Evolutionary conservation across 371 early-diverging fungal species (phyloP).

Genomic region (Mortierella sp.): DNA sequence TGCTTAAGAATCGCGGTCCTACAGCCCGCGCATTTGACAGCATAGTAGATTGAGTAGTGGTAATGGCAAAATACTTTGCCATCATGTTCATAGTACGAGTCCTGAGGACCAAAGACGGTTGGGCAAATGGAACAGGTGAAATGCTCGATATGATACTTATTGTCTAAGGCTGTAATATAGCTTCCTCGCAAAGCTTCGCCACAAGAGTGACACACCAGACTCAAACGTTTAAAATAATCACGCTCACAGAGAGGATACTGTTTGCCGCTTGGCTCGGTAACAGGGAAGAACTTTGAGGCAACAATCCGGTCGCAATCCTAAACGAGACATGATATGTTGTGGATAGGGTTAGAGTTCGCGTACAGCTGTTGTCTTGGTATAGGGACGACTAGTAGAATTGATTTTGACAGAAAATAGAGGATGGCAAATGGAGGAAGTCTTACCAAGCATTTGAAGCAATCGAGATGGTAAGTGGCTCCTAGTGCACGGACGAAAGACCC

Average conservation of each 20-base stretch:
- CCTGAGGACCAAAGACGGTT: conserved; percentile 93
- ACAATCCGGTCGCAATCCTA: conserved; percentile 90
- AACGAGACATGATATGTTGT: neutral
- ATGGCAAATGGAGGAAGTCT: conserved; percentile 25
- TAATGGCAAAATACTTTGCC: conserved; percentile 89
- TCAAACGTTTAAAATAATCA: conserved; percentile 89
- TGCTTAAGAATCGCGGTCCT: conserved; percentile 92
- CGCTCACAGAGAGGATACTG: conserved; percentile 85
- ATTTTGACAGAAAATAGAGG: neutral
- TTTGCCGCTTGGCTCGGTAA: conserved; percentile 68
- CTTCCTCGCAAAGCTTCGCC: conserved; percentile 90
- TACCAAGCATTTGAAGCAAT: conserved; percentile 95
- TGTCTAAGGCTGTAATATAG: conserved; percentile 91
- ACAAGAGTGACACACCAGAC: conserved; percentile 91
- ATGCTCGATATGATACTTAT: conserved; percentile 96
- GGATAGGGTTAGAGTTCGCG: neutral
- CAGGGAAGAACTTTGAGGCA: conserved; percentile 91
- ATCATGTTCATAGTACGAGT: conserved; percentile 94
- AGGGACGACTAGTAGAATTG: neutral
- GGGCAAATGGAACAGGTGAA: conserved; percentile 95
- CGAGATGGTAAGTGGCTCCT: conserved; percentile 88
- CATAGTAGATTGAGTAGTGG: conserved; percentile 88
- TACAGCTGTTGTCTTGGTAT: neutral
- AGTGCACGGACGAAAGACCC: conserved; percentile 94
- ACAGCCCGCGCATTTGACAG: conserved; percentile 95